These are phyloP conservation scores for Onygena corvina DNA, from an alignment of 2,329 filamentous ascomycete genomes.

Conservation along the genomic window DNA sequence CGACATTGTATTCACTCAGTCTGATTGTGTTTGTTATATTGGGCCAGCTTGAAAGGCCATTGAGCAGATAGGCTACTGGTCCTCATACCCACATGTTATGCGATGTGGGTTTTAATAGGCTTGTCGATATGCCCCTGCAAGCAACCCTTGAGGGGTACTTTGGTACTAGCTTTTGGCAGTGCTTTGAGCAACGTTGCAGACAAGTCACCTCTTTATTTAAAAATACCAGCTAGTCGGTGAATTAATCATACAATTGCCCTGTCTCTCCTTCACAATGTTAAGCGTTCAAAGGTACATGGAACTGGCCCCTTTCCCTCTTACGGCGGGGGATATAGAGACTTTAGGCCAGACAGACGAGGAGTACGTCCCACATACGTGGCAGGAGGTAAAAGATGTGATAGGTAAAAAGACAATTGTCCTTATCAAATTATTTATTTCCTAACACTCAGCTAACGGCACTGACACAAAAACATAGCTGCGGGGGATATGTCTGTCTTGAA, in stretches of 20 bases:
- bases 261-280: neutral
- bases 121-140: too few species aligned
- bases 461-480: neutral
- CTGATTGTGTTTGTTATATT: too few species aligned
- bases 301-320: neutral
- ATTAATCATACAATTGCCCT: neutral
- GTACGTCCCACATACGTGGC: neutral
- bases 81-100: too few species aligned
- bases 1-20: too few species aligned
- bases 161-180: too few species aligned
- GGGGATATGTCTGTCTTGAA: slow-evolving; percentile 1
- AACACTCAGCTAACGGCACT: neutral
- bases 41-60: too few species aligned
- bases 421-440: neutral
- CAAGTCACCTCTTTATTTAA: too few species aligned
- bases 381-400: neutral
- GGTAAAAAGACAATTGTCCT: neutral
- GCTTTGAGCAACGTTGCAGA: too few species aligned
- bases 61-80: too few species aligned
- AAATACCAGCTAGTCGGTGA: too few species aligned
- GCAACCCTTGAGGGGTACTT: too few species aligned
- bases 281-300: neutral
- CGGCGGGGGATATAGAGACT: neutral
- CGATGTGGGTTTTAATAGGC: too few species aligned
- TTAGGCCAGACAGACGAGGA: neutral